Percentiles rank a stretch among this genome's conserved stretches.
Evolutionary conservation across 768 basidiomycete genomes (phyloP).

Genomic region (Rickenella mellea): DNA sequence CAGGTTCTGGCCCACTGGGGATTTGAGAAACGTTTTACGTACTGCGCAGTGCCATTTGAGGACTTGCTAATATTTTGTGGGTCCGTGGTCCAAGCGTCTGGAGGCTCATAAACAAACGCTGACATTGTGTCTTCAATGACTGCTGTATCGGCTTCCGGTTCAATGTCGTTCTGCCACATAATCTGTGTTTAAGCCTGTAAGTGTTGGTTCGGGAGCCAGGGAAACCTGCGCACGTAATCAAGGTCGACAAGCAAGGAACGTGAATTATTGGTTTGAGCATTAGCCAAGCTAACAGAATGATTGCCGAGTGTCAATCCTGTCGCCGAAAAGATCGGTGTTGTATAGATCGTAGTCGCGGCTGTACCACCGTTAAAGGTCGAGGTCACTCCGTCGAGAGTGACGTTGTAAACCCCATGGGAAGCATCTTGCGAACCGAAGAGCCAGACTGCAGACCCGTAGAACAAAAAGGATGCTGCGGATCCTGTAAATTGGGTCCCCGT

Average conservation of each 20-base stretch:
- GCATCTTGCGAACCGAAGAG: conserved; percentile 39
- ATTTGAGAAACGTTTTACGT: conserved; percentile 2
- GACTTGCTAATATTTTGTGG: no score
- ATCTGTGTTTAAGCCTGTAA: conserved; percentile 8
- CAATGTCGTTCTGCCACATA: conserved; percentile 12
- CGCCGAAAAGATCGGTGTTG: conserved; percentile 29
- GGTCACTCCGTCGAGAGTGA: conserved; percentile 28
- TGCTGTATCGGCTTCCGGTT: conserved; percentile 5
- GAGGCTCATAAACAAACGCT: no score
- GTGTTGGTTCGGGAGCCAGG: background rate
- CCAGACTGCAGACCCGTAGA: conserved; percentile 40
- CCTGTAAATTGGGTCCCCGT: no score
- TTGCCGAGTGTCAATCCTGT: conserved; percentile 21
- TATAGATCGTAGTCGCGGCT: conserved; percentile 22
- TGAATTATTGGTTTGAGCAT: conserved; percentile 12
- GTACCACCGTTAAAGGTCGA: conserved; percentile 23
- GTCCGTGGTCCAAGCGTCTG: no score
- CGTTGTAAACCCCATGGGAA: conserved; percentile 36
- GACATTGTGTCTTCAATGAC: no score
- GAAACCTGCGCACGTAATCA: conserved; percentile 33
- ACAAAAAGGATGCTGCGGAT: conserved; percentile 29
- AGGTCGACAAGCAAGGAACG: conserved; percentile 30
- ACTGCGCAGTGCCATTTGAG: no score
- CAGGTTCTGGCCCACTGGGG: no score
- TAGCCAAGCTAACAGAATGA: conserved; percentile 30